Conservation (phyloP, 2,329 filamentous ascomycete genomes). For the Aulographum hederae region DNA sequence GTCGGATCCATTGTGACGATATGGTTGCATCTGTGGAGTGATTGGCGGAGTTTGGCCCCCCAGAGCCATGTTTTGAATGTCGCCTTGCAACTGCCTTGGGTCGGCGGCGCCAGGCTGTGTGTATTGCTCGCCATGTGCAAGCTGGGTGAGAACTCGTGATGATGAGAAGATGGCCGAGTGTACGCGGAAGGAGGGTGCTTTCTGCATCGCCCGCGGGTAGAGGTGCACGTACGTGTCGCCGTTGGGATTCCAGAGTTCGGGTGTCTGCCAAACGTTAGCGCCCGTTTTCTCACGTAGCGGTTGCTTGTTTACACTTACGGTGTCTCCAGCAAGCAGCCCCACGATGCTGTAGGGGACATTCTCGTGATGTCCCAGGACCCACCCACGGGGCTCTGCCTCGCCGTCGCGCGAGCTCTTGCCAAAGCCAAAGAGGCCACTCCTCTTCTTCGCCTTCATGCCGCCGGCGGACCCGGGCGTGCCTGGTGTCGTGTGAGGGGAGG, state of each 20-base stretch:
- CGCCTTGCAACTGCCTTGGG: constrained; percentile 14
- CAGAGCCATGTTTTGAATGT: constrained; percentile 11
- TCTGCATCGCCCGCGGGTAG: constrained; percentile 36
- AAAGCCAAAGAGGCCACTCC: too few species aligned
- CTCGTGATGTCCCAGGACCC: not conserved
- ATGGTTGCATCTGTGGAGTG: not conserved
- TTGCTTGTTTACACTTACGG: too few species aligned
- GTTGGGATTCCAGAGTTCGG: constrained; percentile 42
- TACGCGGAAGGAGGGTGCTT: constrained; percentile 41
- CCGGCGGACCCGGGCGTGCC: too few species aligned
- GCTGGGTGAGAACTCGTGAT: constrained; percentile 27
- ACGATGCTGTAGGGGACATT: not conserved
- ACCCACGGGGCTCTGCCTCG: not conserved
- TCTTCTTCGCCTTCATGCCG: too few species aligned
- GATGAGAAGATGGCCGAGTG: constrained; percentile 39
- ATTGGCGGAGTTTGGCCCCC: not conserved
- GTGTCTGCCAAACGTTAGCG: constrained; percentile 19
- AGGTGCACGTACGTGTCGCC: constrained; percentile 47
- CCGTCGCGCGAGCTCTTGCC: too few species aligned
- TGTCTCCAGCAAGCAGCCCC: not conserved
- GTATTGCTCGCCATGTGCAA: constrained; percentile 19
- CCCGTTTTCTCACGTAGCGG: not conserved
- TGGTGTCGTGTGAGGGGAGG: too few species aligned
- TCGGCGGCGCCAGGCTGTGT: constrained; percentile 14
- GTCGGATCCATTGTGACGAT: not conserved